phyloP scores from a whole-genome alignment of 306 rosid genomes.

The Myrica gale region DNA sequence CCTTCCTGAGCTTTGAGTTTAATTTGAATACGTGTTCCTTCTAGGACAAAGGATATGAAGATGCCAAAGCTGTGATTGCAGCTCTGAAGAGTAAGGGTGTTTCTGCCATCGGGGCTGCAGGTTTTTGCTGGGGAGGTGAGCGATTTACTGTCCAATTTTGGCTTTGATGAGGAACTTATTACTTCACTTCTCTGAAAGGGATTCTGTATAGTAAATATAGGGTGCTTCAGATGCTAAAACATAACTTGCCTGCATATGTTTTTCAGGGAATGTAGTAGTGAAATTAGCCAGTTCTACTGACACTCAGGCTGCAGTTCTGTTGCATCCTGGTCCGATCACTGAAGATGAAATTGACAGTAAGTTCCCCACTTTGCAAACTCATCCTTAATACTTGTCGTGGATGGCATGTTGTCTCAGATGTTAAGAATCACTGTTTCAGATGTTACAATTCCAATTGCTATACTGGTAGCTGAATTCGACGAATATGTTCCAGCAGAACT shows the following conservation, averaged over 20 bases:
- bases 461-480: slow-evolving; percentile 52
- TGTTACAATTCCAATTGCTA: slow-evolving; percentile 49
- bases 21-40: not conserved
- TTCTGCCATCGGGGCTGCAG: slow-evolving; percentile 61
- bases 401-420: slow-evolving; percentile 24
- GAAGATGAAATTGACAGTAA: slow-evolving; percentile 34
- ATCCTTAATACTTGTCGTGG: not conserved
- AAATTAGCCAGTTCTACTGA: slow-evolving; percentile 37
- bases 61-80: slow-evolving; percentile 45
- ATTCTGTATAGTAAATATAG: not conserved
- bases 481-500: slow-evolving; percentile 32
- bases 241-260: too few relatives aligned
- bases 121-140: slow-evolving; percentile 72
- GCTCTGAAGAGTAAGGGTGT: slow-evolving; percentile 53
- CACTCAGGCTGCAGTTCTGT: slow-evolving; percentile 44
- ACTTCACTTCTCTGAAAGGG: not conserved
- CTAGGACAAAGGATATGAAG: slow-evolving; percentile 54
- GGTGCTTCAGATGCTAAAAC: slow-evolving; percentile 29
- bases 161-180: not conserved
- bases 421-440: slow-evolving; percentile 30
- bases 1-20: not conserved
- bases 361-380: not conserved
- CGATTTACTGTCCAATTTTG: slow-evolving; percentile 6
- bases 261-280: slow-evolving; percentile 36
- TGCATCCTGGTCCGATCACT: slow-evolving; percentile 43